phyloP scores from a whole-genome alignment of 2,329 filamentous ascomycete species.

The Capronia americana region DNA sequence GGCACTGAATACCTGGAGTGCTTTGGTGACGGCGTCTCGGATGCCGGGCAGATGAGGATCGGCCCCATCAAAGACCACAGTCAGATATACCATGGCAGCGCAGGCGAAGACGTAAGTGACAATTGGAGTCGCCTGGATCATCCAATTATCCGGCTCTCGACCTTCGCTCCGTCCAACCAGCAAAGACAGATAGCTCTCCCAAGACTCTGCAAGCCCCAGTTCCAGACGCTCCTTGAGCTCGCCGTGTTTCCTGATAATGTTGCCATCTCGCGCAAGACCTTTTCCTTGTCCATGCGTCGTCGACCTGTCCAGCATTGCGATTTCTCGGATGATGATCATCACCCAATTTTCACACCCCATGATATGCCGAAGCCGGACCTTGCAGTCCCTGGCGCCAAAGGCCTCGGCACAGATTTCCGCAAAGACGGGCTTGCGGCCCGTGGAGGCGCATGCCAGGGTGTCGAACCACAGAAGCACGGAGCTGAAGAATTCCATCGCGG shows the following conservation, averaged over 20 bases:
- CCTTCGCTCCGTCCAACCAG: background rate
- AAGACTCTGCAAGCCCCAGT: background rate
- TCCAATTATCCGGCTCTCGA: background rate
- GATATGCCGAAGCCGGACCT: constrained; percentile 12
- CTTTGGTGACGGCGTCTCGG: background rate
- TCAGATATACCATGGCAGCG: background rate
- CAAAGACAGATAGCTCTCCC: background rate
- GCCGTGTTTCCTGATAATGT: background rate
- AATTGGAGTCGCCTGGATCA: background rate
- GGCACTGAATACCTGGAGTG: background rate
- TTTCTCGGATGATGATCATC: constrained; percentile 16
- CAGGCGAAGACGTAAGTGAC: background rate
- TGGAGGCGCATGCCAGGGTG: constrained; percentile 10
- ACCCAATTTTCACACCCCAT: constrained; percentile 19
- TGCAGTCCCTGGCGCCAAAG: background rate
- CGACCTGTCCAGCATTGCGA: constrained; percentile 5
- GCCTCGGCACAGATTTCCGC: background rate
- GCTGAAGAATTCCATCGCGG: constrained; percentile 15
- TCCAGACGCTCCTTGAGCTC: background rate
- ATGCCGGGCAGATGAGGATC: background rate
- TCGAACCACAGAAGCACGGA: constrained; percentile 16
- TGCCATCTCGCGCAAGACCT: background rate
- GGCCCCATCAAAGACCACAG: background rate
- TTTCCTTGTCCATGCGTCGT: background rate
- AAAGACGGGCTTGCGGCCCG: background rate